Evolutionary conservation across 208 protist species (phyloP).

Genomic region (Leishmania guyanensis): DNA sequence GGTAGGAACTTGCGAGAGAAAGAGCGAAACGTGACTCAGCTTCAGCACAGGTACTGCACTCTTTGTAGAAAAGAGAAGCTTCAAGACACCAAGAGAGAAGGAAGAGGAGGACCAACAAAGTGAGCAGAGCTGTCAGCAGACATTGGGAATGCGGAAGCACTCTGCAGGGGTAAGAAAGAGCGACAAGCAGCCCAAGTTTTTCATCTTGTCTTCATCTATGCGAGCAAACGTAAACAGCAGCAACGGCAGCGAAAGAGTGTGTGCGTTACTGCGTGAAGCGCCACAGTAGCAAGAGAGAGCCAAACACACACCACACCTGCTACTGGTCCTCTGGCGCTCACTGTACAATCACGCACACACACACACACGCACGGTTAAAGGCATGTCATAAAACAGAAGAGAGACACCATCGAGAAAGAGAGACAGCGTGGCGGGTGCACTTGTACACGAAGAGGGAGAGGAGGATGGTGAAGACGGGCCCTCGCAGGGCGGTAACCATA

Average conservation of each 20-base stretch:
- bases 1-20: neutral
- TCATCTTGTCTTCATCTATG: neutral
- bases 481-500: neutral
- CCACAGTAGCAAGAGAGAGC: neutral
- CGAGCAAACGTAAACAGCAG: neutral
- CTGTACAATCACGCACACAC: neutral
- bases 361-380: neutral
- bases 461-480: neutral
- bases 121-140: neutral
- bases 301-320: neutral
- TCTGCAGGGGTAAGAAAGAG: neutral
- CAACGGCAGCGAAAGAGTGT: neutral
- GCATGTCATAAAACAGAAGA: neutral
- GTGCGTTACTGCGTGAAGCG: neutral
- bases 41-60: neutral
- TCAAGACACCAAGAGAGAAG: slow-evolving; percentile 3
- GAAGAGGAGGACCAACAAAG: slow-evolving; percentile 1
- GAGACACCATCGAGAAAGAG: neutral
- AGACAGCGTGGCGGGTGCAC: neutral
- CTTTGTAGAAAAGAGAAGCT: neutral
- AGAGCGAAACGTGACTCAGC: neutral
- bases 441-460: neutral
- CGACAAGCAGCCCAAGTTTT: neutral
- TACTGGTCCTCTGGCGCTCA: too few relatives aligned
- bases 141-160: neutral